Base-by-base conservation (phyloP, 345 rosid genomes). In the Garcia nutans region DNA sequence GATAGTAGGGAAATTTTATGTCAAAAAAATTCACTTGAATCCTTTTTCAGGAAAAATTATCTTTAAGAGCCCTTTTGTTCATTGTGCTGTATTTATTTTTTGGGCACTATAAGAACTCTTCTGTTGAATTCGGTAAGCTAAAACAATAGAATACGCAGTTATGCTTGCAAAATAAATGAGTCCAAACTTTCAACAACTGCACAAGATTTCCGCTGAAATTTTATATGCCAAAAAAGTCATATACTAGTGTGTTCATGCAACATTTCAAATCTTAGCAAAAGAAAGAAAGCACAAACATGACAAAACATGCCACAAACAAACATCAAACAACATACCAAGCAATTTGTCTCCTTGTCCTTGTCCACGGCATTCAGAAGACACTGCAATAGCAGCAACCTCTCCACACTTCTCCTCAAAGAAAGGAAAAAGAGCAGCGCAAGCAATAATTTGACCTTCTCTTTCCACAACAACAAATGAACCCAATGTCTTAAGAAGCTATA, bases 341-440 rank as follows among this genome's bases (percentile, higher is more conserved):
- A 93, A 82, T 84, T 94, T 94, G 80, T 94, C 98, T 67, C 98
- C 98, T 45, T 91, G 97, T 72, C 97, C 97, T 87, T 95, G 98
- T 68, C 99, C 98, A 60, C 92, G 93, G 63, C 98, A 95, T 49
- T 95, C 98, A 55, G 97, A 80, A 75, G 98, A 85, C 81, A 95
- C 98, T 11, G 94, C 99, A 65, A 95, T 91, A 73, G 96, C 90
- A 65, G 99, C 98, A 78, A 95, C 90, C 83, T 95, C 98, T 74
- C 98, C 98, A 67, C 97, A 91, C 72, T 89, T 90, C 2, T 90
- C 97, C 77, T 90, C 83, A 77, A 82, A 87, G 83, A 87, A 91
- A 33, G 96, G 97, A 68, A 95, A 89, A 80, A 95, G 86, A 70
- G 99, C 99, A 68, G 98, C 97, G 80, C 97, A 91, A 55, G 98